Base-by-base conservation (phyloP, 208 protist genomes). In the Trichomonas tenax region DNA sequence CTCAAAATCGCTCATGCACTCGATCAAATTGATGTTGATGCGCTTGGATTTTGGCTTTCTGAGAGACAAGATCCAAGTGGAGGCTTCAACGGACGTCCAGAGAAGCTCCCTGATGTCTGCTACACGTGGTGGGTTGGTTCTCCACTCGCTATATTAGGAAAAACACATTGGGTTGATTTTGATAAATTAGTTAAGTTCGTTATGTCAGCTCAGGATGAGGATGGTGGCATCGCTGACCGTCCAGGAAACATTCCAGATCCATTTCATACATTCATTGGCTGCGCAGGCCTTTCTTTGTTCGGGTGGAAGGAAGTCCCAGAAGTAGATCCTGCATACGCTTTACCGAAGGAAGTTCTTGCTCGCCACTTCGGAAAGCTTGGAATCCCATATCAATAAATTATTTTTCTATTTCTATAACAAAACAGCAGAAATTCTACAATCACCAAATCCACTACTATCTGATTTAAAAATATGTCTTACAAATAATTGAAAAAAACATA, bases 61-160 rank as follows among this genome's bases (percentile, higher is more conserved):
- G 99, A 99, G 97, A 98, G 99, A 72, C 99, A 99, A 84, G 58
- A 96, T 40, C 96, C 96, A 44, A 98, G 98, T 34, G 99, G 99
- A 38, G 99, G 99, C 1, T 98, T 99, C 26, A 99, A 99, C 97
- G 99, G 99, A 0, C 97, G 99, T 11, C 99, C 99, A 0, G 99
- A 99, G 97, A 99, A 99, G 97, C 98, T 99, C 96, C 98, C 99
- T 31, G 89, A 98, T 63, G 97, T 98, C 46, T 99, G 99, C 98
- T 99, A 99, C 96, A 99, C 98, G 84, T 99, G 99, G 99, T 99
- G 99, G 99, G 99, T 99, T 6, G 97, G 99, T 10, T 98, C 99
- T 0, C 98, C 99, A 1, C 97, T 99, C 23, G 97, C 97, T 14
- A 98, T 99, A 58, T 97, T 99, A 23, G 98, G 98, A 0, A 96